Percentiles rank a stretch among this genome's conserved stretches.
These are phyloP conservation scores for Halenospora varia DNA, from an alignment of 495 filamentous ascomycete genomes.

Conservation along the genomic window DNA sequence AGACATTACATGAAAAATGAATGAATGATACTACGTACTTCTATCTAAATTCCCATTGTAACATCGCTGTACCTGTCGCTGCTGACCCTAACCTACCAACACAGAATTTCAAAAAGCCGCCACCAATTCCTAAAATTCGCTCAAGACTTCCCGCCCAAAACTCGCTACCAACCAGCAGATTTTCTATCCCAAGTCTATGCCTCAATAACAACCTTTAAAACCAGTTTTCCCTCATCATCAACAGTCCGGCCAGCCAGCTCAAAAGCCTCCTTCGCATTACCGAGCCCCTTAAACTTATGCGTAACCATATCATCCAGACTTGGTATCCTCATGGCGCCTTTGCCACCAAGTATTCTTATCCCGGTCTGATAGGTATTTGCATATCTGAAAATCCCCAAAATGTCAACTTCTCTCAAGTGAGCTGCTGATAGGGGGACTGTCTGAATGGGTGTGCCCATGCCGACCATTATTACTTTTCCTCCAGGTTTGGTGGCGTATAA, in stretches of 20 bases:
- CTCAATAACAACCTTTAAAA: constrained; percentile 84
- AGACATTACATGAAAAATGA: constrained; percentile 1
- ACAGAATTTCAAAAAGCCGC: constrained; percentile 13
- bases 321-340: constrained; percentile 51
- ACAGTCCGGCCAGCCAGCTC: constrained; percentile 72
- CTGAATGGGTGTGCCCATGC: constrained; percentile 91
- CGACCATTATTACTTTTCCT: constrained; percentile 80
- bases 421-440: constrained; percentile 82
- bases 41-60: background rate
- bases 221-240: constrained; percentile 72
- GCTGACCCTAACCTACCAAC: constrained; percentile 5
- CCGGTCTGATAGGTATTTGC: constrained; percentile 83
- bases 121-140: background rate
- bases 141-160: background rate
- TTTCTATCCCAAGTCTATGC: constrained; percentile 18
- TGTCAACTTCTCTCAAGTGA: constrained; percentile 83
- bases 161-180: background rate
- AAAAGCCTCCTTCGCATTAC: constrained; percentile 65
- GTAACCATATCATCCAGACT: constrained; percentile 68
- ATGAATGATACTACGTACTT: background rate
- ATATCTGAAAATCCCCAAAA: constrained; percentile 90
- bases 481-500: constrained; percentile 80
- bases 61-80: background rate
- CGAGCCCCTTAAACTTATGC: constrained; percentile 67
- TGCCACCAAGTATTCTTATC: constrained; percentile 60